Evolutionary conservation across 2,329 filamentous ascomycete species (phyloP), one percentile per base, ranked within the genome.

Genomic region (Sporothrix variecibatus): DNA sequence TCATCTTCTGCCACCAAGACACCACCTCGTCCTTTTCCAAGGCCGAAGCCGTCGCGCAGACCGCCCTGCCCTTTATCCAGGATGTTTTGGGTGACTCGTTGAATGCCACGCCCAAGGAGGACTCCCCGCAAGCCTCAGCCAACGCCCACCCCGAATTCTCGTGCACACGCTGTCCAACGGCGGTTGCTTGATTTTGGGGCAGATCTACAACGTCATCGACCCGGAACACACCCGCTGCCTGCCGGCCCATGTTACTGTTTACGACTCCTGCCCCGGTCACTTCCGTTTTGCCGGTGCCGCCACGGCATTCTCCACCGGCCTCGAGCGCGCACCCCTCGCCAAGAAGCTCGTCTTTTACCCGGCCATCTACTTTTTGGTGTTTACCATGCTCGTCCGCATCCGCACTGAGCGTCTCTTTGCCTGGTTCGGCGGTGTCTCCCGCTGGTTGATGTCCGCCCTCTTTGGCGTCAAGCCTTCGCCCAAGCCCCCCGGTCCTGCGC

Each of bases 161-260:
- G 78, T 86, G 15, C 87, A 88, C 76, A 75, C 84, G 46, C 88
- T 88, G 77, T 88, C 87, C 53, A 88, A 89, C 76, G 87, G 87
- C 72, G 87, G 87, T 65, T 81, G 83, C 31, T 82, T 82, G 71
- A 83, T 83, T 43, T 82, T 85, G 23, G 79, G 79, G 43, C 80
- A 81, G 51, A 77, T 86, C 23, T 83, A 83, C 72, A 76, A 79
- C 38, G 77, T 80, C 15, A 71, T 77, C 11, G 51, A 51, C 34
- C 28, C 67, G 1, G 53, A 26, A n/a, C 15, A 56, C 58, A 20
- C 8, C 31, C 12, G 34, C 31, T 75, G 71, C 12, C 80, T 87
- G 71, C 86, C 86, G 40, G 78, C 81, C 7, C 83, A 87, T 75
- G 80, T 83, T 6, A 81, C 83, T 26, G 77, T 87, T 12, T 83